Evolutionary conservation across 2,329 filamentous ascomycete genomes (phyloP), one percentile per base, ranked within the genome.

Genomic region (Aspergillus pseudonomiae): DNA sequence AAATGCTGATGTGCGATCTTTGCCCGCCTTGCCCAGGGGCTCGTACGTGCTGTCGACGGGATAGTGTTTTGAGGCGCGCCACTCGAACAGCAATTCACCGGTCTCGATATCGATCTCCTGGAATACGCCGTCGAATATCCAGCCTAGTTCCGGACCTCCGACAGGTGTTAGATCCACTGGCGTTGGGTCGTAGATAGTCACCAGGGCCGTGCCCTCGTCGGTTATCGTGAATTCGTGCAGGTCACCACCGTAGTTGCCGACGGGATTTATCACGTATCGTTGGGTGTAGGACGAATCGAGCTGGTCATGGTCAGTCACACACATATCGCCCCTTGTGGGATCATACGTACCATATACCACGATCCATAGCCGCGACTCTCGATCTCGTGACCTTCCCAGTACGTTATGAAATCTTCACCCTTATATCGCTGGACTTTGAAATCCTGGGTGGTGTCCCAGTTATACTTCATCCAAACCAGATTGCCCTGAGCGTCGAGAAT

Each of bases 91-190:
- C 4, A 78, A 60, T 14, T 74, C 65, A 14, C 75, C 74, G 2
- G 76, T 77, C 30, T 63, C 71, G 36, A 79, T 73, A n/a, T 79
- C 72, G 30, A 79, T 73, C 57, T 77, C 75, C 43, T 76, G 73
- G 50, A 75, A 71, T 0, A 74, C 32, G 2, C 69, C 65, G 36
- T 77, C 76, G 10, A 70, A 68, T 3, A 79, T 71, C 69, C 73
- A 79, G 41, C 75, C 74, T 7, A 72, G 43, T 7, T 67, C 60
- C 0, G 71, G 64, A 0, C 75, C 73, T 21, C 69, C 71, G 11
- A 77, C 59, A 12, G 64, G 53, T 6, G 68, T 68, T 46, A 77
- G 54, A 60, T 78, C 74, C 1, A 69, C 63, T 4, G 70, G 67
- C 1, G 70, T 69, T 19, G 74, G 67, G 48, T 78, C 67, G 36